These are phyloP conservation scores for Inosperma sp. DNA, from an alignment of 768 basidiomycete genomes.

Conservation along the genomic window DNA sequence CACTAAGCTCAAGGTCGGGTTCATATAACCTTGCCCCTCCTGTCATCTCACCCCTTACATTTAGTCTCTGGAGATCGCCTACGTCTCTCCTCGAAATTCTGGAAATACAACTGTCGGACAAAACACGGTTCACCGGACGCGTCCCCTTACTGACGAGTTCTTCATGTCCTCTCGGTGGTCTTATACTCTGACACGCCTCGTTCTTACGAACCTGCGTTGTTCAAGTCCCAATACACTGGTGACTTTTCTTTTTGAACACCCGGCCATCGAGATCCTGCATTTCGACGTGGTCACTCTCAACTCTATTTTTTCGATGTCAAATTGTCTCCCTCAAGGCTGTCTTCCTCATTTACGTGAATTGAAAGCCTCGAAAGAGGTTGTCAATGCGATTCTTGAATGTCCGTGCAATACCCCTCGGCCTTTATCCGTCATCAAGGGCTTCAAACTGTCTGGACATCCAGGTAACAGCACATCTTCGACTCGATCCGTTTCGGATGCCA, in stretches of 20 bases:
- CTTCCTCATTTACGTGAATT: conserved; percentile 38
- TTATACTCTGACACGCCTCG: conserved; percentile 43
- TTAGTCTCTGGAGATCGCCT: conserved; percentile 43
- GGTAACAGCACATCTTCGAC: not conserved
- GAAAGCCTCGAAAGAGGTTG: conserved; percentile 42
- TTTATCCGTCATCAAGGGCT: conserved; percentile 51
- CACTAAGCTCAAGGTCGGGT: conserved; percentile 51
- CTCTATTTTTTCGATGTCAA: conserved; percentile 1
- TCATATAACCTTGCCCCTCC: conserved; percentile 9
- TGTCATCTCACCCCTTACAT: conserved; percentile 10
- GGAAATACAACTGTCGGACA: not conserved
- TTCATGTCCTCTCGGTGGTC: conserved; percentile 54
- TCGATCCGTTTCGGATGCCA: conserved; percentile 12
- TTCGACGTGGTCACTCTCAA: conserved; percentile 39
- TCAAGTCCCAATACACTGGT: conserved; percentile 39
- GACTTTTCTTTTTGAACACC: conserved; percentile 50
- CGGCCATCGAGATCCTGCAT: conserved; percentile 51
- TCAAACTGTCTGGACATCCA: conserved; percentile 41
- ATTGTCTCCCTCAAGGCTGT: conserved; percentile 30
- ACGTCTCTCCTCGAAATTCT: conserved; percentile 34
- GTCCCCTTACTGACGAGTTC: conserved; percentile 52
- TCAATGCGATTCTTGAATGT: conserved; percentile 47
- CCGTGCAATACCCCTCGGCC: conserved; percentile 42
- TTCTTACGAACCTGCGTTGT: conserved; percentile 51
- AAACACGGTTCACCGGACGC: conserved; percentile 20